phyloP scores from a whole-genome alignment of 495 filamentous ascomycete genomes.

The Penicillium dipodomyicola region DNA sequence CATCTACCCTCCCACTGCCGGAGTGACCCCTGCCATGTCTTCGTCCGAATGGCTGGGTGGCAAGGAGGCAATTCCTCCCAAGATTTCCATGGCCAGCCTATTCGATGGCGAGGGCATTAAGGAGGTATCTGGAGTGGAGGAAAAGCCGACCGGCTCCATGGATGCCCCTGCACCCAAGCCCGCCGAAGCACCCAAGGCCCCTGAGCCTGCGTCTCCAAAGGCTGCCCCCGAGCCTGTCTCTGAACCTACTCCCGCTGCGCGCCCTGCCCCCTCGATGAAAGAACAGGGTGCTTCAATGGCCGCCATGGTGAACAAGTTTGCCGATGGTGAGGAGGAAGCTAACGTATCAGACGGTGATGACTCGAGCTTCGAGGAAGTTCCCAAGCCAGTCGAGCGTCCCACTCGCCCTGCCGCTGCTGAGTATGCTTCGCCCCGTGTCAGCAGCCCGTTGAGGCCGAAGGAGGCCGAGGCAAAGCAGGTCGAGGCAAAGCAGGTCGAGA shows the following conservation, averaged over 20 bases:
- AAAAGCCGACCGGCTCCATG: conserved; percentile 54
- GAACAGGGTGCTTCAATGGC: conserved; percentile 85
- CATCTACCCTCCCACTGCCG: conserved; percentile 83
- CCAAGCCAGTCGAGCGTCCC: conserved; percentile 59
- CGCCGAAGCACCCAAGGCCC: conserved; percentile 24
- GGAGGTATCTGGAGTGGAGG: conserved; percentile 65
- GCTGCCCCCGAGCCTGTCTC: conserved; percentile 35
- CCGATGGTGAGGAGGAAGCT: conserved; percentile 65
- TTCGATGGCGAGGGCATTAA: conserved; percentile 79
- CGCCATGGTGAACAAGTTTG: conserved; percentile 77
- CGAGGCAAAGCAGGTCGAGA: conserved; percentile 9
- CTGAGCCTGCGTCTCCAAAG: conserved; percentile 33
- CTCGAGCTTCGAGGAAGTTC: conserved; percentile 79
- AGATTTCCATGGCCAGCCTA: conserved; percentile 88
- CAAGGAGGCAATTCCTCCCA: conserved; percentile 76
- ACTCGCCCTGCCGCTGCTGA: conserved; percentile 25
- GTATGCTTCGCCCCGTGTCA: conserved; percentile 35
- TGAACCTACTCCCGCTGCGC: conserved; percentile 44
- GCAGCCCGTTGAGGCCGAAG: conserved; percentile 38
- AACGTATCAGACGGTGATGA: conserved; percentile 60
- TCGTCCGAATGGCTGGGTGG: conserved; percentile 82
- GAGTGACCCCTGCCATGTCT: conserved; percentile 73
- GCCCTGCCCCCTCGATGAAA: conserved; percentile 65
- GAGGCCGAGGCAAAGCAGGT: conserved; percentile 32
- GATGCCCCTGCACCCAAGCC: conserved; percentile 42